phyloP scores from a whole-genome alignment of 2,329 filamentous ascomycete species.

The Aspergillus costaricaensis region DNA sequence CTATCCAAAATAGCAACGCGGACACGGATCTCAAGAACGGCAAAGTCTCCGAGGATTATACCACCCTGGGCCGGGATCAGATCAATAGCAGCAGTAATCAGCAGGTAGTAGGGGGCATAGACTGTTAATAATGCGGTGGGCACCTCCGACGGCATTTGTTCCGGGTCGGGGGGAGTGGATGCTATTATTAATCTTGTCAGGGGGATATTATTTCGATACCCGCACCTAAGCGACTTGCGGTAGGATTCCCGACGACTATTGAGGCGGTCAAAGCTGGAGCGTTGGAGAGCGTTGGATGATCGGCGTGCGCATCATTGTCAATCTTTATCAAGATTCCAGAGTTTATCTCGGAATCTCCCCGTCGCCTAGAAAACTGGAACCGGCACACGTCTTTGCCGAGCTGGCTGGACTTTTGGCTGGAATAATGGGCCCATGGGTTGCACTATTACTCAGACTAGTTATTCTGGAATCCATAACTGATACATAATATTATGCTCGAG shows the following conservation, averaged over 20 bases:
- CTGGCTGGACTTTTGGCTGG: background rate
- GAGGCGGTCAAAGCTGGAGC: slow-evolving; percentile 25
- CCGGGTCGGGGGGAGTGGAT: background rate
- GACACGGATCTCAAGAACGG: background rate
- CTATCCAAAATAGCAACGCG: background rate
- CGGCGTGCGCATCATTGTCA: slow-evolving; percentile 19
- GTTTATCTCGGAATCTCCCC: slow-evolving; percentile 19
- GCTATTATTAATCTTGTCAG: slow-evolving; percentile 11
- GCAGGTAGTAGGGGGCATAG: no score
- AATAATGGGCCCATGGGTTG: background rate
- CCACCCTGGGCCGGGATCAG: background rate
- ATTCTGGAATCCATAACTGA: background rate
- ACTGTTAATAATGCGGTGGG: background rate
- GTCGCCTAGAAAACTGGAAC: background rate
- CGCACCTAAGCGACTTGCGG: slow-evolving; percentile 25
- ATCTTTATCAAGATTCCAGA: slow-evolving; percentile 14
- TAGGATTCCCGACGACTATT: slow-evolving; percentile 26
- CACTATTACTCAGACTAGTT: slow-evolving; percentile 1
- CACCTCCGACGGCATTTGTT: background rate
- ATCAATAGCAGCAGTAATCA: background rate
- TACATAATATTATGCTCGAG: no score
- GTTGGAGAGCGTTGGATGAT: slow-evolving; percentile 28
- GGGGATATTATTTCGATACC: slow-evolving; percentile 10
- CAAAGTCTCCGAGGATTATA: background rate
- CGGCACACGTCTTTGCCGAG: slow-evolving; percentile 3